These are phyloP conservation scores for Solanum chaucha DNA, from an alignment of 257 asterid species.

Conservation along the genomic window DNA sequence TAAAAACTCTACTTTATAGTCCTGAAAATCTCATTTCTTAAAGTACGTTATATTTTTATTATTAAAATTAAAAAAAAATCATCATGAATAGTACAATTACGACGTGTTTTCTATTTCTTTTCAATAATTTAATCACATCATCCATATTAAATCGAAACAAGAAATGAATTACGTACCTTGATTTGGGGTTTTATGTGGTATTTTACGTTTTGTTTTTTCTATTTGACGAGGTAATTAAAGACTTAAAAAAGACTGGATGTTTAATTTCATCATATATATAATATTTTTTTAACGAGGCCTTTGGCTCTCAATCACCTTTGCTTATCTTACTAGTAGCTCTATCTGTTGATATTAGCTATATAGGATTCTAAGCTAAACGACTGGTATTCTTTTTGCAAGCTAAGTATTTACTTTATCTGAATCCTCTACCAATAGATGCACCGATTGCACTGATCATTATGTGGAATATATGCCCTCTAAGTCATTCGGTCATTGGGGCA, in stretches of 20 bases:
- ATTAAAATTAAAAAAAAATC: no score
- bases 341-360: neutral
- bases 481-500: neutral
- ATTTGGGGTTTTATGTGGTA: neutral
- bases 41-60: neutral
- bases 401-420: neutral
- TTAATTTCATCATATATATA: neutral
- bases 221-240: neutral
- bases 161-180: neutral
- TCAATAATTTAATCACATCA: neutral
- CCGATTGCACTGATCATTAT: neutral
- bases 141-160: neutral
- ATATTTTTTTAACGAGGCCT: neutral
- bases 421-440: neutral
- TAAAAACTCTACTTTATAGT: no score
- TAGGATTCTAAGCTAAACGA: neutral
- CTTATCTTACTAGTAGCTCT: neutral
- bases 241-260: neutral
- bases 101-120: neutral
- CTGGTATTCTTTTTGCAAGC: neutral
- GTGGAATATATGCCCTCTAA: neutral
- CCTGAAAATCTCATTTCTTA: neutral
- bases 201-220: neutral
- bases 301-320: neutral
- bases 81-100: neutral